phyloP scores from a whole-genome alignment of 768 basidiomycete genomes.

The Auricularia auricula-judae region DNA sequence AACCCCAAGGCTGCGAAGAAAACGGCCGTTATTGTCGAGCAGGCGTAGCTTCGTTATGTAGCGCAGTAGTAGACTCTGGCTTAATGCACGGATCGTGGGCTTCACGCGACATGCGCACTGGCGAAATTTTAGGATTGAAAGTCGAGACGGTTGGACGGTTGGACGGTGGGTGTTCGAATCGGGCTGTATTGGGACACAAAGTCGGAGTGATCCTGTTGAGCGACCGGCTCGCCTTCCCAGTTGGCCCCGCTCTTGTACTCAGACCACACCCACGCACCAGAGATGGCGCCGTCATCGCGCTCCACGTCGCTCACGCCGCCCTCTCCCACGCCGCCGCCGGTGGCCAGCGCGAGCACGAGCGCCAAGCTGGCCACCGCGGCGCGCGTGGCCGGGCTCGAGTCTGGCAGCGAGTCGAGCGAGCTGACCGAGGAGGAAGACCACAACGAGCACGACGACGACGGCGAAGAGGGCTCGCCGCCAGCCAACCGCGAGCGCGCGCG shows the following conservation, averaged over 20 bases:
- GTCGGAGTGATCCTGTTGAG: no score
- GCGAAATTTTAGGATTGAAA: no score
- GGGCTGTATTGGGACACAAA: no score
- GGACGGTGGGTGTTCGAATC: no score
- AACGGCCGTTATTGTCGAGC: constrained; percentile 74
- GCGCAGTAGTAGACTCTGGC: background rate
- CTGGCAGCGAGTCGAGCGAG: constrained; percentile 6
- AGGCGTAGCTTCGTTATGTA: constrained; percentile 24
- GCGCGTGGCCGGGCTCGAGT: background rate
- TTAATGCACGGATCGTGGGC: no score
- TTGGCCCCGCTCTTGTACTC: background rate
- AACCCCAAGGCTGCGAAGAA: constrained; percentile 91
- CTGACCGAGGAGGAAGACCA: constrained; percentile 25
- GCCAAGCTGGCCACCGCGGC: background rate
- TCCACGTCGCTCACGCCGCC: constrained; percentile 1
- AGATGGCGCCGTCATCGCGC: background rate
- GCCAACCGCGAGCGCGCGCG: background rate
- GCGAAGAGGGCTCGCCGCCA: constrained; percentile 6
- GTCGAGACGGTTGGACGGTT: no score
- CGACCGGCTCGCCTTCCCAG: no score
- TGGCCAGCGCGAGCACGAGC: background rate
- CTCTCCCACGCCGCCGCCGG: background rate
- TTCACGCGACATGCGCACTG: no score
- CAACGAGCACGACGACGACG: constrained; percentile 19
- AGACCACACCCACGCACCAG: background rate